Evolutionary conservation across 2,329 filamentous ascomycete genomes (phyloP), one percentile per base, ranked within the genome.

Genomic region (Alternaria conjuncta): DNA sequence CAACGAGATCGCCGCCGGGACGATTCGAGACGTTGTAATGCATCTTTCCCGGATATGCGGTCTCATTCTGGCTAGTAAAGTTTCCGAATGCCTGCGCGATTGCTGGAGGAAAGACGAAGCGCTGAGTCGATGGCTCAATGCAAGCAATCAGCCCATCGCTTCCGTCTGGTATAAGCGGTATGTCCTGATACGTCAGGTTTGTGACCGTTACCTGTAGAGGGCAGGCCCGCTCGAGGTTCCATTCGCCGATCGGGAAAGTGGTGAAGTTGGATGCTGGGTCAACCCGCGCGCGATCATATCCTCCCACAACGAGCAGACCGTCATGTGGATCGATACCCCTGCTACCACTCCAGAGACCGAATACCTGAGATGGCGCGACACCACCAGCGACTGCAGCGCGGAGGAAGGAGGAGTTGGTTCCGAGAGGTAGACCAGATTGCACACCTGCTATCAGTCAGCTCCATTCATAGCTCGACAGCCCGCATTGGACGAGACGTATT

Each of bases 311-410:
- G 11, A 65, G 63, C n/a, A 59, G 10, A 11, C 63, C 63, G 49
- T 65, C 63, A 11, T 43, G 43, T n/a, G 63, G 63, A 28, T 61
- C 44, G 13, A 65, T 36, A 5, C 59, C 54, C 25, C 63, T 46
- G 49, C 63, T 65, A 20, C 63, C 63, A 28, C 32, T 51, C 63
- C 63, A 65, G n/a, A 65, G 54, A 18, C 63, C 63, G 26, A 65
- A 65, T 10, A 63, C 63, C 32, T 59, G 46, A 13, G 63, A 65
- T 30, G 63, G 63, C 12, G 63, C 63, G 15, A 65, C 54, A 28
- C 60, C 36, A 26, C 63, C 63, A 12, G 36, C 54, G 18, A 65
- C 62, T 15, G 62, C 62, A 43, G 59, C 62, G 15, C 62, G 59
- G 18, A 65, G 54, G 54, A 65, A 65, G 18, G 60, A 63, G 7